These are phyloP conservation scores for Globomyces sp. DNA, from an alignment of 371 early-diverging fungal species.

Conservation along the genomic window DNA sequence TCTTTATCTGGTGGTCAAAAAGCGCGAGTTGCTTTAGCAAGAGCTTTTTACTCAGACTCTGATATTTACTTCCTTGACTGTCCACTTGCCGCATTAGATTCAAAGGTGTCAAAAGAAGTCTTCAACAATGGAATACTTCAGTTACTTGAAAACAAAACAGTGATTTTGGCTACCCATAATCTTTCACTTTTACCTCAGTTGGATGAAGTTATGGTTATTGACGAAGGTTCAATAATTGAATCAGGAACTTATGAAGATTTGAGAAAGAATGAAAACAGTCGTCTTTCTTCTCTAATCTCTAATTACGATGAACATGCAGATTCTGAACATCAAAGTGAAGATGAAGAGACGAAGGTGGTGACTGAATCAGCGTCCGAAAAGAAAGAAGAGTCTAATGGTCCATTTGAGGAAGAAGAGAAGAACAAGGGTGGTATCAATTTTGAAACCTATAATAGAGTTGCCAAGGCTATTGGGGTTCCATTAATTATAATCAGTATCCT, in stretches of 20 bases:
- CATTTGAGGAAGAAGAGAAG: conserved; percentile 36
- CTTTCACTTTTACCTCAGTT: conserved; percentile 37
- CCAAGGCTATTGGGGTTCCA: neutral
- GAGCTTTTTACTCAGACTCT: conserved; percentile 35
- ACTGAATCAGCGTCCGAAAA: neutral
- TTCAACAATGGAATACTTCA: conserved; percentile 26
- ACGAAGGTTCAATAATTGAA: conserved; percentile 58
- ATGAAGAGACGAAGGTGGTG: neutral
- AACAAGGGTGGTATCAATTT: conserved; percentile 37
- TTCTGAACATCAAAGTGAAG: conserved; percentile 2
- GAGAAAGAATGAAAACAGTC: conserved; percentile 1
- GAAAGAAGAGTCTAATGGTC: neutral
- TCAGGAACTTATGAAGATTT: conserved; percentile 65
- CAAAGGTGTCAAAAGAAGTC: conserved; percentile 35
- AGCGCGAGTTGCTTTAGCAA: conserved; percentile 39
- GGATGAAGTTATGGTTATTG: conserved; percentile 56
- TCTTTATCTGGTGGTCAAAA: conserved; percentile 49
- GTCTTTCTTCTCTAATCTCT: neutral
- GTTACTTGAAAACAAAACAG: conserved; percentile 14
- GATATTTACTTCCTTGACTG: conserved; percentile 66
- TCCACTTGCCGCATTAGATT: conserved; percentile 44
- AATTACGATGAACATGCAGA: neutral
- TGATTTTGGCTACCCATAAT: conserved; percentile 19
- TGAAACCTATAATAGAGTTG: neutral
- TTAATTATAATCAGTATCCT: neutral